phyloP scores from a whole-genome alignment of 2,329 filamentous ascomycete genomes.

The Phyllosticta citribraziliensis region DNA sequence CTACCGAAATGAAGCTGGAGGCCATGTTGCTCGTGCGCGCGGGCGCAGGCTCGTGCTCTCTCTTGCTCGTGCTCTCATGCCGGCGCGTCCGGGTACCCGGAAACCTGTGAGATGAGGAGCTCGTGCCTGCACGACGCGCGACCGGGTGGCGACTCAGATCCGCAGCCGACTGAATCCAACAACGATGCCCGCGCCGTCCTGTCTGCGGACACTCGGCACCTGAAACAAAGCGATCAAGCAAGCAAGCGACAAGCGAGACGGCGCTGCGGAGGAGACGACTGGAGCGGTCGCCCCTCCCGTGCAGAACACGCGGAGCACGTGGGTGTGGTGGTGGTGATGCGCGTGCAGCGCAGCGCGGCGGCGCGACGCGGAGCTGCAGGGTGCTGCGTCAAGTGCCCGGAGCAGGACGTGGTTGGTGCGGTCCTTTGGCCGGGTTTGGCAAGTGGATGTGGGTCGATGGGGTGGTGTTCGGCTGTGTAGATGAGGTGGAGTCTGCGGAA shows the following conservation, averaged over 20 bases:
- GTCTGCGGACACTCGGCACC: too few relatives aligned
- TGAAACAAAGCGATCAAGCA: too few relatives aligned
- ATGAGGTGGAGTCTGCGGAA: background rate
- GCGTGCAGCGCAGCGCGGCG: background rate
- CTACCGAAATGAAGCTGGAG: background rate
- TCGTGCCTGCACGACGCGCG: too few relatives aligned
- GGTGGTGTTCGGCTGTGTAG: background rate
- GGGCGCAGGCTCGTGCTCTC: background rate
- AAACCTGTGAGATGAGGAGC: too few relatives aligned
- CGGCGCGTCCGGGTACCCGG: background rate
- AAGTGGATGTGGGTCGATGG: background rate
- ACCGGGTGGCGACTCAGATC: too few relatives aligned
- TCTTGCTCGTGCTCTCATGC: background rate
- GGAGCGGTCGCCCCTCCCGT: too few relatives aligned
- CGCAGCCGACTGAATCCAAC: too few relatives aligned
- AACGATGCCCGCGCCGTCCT: too few relatives aligned
- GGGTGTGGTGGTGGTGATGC: background rate
- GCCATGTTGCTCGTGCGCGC: background rate
- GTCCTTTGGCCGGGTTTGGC: background rate
- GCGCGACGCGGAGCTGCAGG: background rate
- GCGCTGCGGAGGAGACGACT: too few relatives aligned
- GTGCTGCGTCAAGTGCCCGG: background rate
- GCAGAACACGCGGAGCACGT: background rate
- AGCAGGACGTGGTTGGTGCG: background rate
- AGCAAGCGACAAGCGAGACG: too few relatives aligned